Conservation (phyloP, 1,284 basidiomycete genomes). For the Termitomyces sp. region DNA sequence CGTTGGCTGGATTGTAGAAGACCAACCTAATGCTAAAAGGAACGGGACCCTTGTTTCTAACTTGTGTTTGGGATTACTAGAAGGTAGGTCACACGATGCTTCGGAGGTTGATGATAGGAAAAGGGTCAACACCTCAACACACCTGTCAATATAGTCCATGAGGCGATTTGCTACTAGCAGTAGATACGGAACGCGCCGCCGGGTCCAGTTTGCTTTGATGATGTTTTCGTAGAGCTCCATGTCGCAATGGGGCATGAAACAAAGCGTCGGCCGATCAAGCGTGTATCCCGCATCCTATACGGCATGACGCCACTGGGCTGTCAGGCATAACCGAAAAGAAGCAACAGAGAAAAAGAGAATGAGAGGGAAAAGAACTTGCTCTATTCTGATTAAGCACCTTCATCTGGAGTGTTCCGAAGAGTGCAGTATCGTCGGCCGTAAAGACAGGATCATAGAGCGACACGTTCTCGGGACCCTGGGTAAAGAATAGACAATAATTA, state of each 20-base stretch:
- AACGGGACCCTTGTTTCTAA: slow-evolving; percentile 33
- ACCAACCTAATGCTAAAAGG: slow-evolving; percentile 36
- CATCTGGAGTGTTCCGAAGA: slow-evolving; percentile 49
- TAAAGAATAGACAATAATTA: slow-evolving; percentile 8
- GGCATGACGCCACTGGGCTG: neutral
- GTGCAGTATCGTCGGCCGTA: slow-evolving; percentile 48
- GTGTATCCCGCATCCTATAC: slow-evolving; percentile 34
- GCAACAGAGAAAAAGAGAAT: slow-evolving; percentile 7
- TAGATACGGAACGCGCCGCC: slow-evolving; percentile 30
- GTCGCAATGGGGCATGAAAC: slow-evolving; percentile 78
- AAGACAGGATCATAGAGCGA: slow-evolving; percentile 69
- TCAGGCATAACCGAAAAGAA: neutral
- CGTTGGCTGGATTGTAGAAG: slow-evolving; percentile 1
- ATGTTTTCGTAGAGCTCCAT: slow-evolving; percentile 62
- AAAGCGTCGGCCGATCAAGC: slow-evolving; percentile 47
- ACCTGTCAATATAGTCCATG: slow-evolving; percentile 49
- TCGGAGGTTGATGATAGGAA: too few species aligned
- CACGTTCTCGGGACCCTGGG: slow-evolving; percentile 44
- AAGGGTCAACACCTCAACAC: slow-evolving; percentile 16
- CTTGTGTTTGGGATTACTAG: slow-evolving; percentile 39
- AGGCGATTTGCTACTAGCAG: slow-evolving; percentile 39
- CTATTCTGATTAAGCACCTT: slow-evolving; percentile 45
- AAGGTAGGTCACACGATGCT: slow-evolving; percentile 12
- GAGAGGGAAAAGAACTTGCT: slow-evolving; percentile 35
- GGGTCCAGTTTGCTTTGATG: slow-evolving; percentile 56